Percentiles rank a stretch among this genome's conserved stretches.
These are phyloP conservation scores for Bipolaris bicolor DNA, from an alignment of 2,329 filamentous ascomycete genomes.

Conservation along the genomic window DNA sequence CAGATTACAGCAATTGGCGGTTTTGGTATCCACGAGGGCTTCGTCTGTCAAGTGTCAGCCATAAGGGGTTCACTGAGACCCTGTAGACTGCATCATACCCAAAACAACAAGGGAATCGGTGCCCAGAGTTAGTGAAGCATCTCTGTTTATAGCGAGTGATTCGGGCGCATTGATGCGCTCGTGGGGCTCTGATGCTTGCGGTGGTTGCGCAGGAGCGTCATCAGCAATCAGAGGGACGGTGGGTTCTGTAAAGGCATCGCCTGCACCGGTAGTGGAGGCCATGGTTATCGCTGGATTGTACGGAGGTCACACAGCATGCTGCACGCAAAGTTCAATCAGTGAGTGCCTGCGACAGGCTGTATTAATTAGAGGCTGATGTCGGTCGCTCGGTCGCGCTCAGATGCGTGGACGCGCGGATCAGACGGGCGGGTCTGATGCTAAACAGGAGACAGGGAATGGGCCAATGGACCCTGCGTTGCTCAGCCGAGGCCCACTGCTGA, in stretches of 20 bases:
- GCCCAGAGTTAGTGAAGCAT: conserved; percentile 65
- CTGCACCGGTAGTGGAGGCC: conserved; percentile 11
- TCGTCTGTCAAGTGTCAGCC: conserved; percentile 55
- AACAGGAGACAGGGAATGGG: conserved; percentile 13
- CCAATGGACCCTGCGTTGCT: conserved; percentile 13
- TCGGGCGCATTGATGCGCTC: conserved; percentile 29
- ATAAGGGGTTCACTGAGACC: background rate
- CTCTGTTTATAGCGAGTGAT: conserved; percentile 61
- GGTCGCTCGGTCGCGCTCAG: background rate
- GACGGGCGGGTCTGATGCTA: conserved; percentile 16
- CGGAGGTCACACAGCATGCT: conserved; percentile 10
- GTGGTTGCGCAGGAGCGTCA: conserved; percentile 37
- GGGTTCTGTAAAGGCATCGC: conserved; percentile 13
- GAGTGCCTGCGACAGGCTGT: background rate
- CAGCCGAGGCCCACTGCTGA: conserved; percentile 15
- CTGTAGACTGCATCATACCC: conserved; percentile 52
- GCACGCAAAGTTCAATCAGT: background rate
- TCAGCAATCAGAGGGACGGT: conserved; percentile 5
- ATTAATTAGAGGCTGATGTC: background rate
- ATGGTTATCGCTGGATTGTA: conserved; percentile 30
- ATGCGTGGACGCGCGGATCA: conserved; percentile 4
- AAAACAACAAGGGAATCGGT: conserved; percentile 66
- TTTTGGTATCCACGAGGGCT: conserved; percentile 56
- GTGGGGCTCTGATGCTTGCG: background rate
- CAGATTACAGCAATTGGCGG: conserved; percentile 63